These are phyloP conservation scores for Erodium texanum DNA, from an alignment of 441 rosid genomes.

Conservation along the genomic window DNA sequence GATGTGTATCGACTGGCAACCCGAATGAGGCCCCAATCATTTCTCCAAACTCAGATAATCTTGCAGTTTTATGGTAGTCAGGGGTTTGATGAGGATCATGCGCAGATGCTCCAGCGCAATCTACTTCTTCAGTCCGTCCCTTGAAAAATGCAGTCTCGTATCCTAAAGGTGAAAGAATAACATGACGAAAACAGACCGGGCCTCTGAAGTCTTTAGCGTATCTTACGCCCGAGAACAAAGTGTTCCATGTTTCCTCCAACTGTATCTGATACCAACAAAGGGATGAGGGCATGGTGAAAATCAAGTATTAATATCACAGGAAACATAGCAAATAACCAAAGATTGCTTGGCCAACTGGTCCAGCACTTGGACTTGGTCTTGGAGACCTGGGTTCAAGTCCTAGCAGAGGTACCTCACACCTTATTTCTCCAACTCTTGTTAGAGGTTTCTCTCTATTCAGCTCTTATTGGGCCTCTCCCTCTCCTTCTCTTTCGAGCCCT, in stretches of 20 bases:
- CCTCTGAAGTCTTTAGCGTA: conserved; percentile 71
- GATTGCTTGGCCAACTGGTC: too few species aligned
- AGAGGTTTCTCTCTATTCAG: too few species aligned
- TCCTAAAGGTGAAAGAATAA: conserved; percentile 70
- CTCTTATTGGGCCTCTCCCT: too few species aligned
- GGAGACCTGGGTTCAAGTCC: too few species aligned
- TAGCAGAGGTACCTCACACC: too few species aligned
- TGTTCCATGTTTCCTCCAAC: conserved; percentile 79
- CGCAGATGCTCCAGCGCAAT: conserved; percentile 58
- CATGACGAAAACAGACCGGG: conserved; percentile 77
- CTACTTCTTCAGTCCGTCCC: conserved; percentile 47
- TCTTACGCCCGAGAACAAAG: conserved; percentile 60
- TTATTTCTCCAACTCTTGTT: too few species aligned
- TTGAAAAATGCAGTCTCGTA: conserved; percentile 69
- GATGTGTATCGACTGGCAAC: conserved; percentile 51
- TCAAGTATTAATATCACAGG: not conserved
- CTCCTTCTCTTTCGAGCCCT: too few species aligned
- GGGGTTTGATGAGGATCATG: conserved; percentile 58
- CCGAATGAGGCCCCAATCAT: conserved; percentile 76
- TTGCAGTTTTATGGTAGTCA: conserved; percentile 51
- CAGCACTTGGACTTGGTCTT: too few species aligned
- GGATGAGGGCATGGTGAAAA: not conserved
- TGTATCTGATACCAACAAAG: conserved; percentile 46
- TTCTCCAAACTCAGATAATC: conserved; percentile 86
- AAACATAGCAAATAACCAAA: not conserved